Evolutionary conservation across 2,329 filamentous ascomycete genomes (phyloP).

Genomic region (Botrytis aclada): DNA sequence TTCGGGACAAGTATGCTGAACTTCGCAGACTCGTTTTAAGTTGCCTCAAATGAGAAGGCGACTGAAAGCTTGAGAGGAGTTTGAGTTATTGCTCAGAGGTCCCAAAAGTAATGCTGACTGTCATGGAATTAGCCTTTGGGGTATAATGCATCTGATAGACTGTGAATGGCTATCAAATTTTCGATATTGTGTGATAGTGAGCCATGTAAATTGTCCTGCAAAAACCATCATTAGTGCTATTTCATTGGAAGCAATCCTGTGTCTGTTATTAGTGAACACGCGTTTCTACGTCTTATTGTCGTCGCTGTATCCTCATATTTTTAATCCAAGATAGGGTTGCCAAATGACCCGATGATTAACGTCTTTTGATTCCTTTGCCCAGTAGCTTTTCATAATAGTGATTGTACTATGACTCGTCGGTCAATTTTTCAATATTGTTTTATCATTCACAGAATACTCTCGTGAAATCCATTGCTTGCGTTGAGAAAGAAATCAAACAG

Average conservation of each 20-base stretch:
- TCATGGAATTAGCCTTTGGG: background rate
- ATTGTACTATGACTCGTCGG: background rate
- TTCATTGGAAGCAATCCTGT: background rate
- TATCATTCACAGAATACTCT: background rate
- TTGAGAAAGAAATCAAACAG: background rate
- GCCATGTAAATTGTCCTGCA: background rate
- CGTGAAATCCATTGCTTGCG: background rate
- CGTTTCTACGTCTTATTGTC: background rate
- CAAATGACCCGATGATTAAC: background rate
- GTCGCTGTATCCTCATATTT: background rate
- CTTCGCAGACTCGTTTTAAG: background rate
- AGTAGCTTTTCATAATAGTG: background rate
- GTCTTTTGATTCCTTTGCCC: fast-evolving
- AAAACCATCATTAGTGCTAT: background rate
- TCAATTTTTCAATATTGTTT: too few species aligned
- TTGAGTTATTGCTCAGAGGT: background rate
- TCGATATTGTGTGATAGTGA: background rate
- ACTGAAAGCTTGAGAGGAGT: background rate
- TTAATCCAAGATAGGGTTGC: background rate
- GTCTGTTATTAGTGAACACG: background rate
- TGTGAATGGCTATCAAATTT: background rate
- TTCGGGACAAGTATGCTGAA: background rate
- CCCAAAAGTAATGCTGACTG: background rate
- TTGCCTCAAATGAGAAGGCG: fast-evolving
- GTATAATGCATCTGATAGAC: background rate